These are phyloP conservation scores for Suillus hirtellus DNA, from an alignment of 768 basidiomycete genomes.

Conservation along the genomic window DNA sequence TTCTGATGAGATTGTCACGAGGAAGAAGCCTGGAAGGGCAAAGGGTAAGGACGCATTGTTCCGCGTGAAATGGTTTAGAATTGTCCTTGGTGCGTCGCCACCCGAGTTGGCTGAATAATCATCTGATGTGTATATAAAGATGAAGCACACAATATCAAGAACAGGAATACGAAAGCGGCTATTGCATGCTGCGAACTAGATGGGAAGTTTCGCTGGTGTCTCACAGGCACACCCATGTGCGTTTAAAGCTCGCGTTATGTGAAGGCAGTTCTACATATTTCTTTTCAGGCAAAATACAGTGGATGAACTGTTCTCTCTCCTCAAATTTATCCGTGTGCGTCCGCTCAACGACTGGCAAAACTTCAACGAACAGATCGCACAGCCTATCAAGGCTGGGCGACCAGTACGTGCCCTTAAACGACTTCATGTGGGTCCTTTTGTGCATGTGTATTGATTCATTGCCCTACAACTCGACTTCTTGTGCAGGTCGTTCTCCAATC, in stretches of 20 bases:
- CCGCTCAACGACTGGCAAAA: slow-evolving; percentile 78
- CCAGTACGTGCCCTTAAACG: slow-evolving; percentile 77
- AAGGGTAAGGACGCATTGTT: slow-evolving; percentile 70
- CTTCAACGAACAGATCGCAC: slow-evolving; percentile 78
- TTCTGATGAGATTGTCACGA: slow-evolving; percentile 43
- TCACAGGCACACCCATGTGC: slow-evolving; percentile 82
- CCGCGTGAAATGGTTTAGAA: slow-evolving; percentile 76
- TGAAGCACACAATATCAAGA: slow-evolving; percentile 95
- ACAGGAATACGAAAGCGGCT: slow-evolving; percentile 73
- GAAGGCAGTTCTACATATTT: slow-evolving; percentile 31
- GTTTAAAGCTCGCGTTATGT: slow-evolving; percentile 11
- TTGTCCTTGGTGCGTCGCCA: slow-evolving; percentile 72
- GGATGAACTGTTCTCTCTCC: slow-evolving; percentile 84
- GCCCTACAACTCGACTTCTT: background rate
- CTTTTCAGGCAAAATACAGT: slow-evolving; percentile 79
- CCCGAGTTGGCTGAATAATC: background rate
- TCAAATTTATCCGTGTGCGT: slow-evolving; percentile 84
- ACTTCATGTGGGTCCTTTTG: slow-evolving; percentile 56
- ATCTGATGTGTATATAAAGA: slow-evolving; percentile 44
- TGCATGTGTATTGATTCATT: background rate
- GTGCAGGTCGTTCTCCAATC: slow-evolving; percentile 73
- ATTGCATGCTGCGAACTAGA: slow-evolving; percentile 78
- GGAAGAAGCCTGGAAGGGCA: slow-evolving; percentile 31
- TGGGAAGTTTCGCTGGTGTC: slow-evolving; percentile 82
- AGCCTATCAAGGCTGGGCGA: slow-evolving; percentile 72